Percentiles rank a stretch among this genome's conserved stretches.
Conservation (phyloP, 768 basidiomycete genomes). For the Gloeopeniophorella convolvens region DNA sequence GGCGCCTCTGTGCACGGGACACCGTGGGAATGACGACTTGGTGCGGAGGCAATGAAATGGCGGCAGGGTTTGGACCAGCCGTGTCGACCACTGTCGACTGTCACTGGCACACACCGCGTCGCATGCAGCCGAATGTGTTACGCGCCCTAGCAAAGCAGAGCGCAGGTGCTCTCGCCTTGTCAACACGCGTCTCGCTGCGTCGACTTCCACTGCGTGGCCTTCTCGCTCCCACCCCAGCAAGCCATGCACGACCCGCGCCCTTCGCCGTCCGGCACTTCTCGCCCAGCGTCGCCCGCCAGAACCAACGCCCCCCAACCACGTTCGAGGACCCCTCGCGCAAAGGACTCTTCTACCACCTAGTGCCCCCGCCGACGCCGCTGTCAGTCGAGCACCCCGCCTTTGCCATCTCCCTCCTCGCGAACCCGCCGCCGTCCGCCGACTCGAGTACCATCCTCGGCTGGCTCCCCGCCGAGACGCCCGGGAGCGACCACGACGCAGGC, state of each 20-base stretch:
- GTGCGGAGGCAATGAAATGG: too few relatives aligned
- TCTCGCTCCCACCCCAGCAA: background rate
- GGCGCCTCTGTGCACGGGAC: too few relatives aligned
- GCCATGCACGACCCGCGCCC: background rate
- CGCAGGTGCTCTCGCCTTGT: conserved; percentile 10
- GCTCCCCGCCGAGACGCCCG: conserved; percentile 20
- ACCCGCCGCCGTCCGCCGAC: conserved; percentile 11
- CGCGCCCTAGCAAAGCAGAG: conserved; percentile 22
- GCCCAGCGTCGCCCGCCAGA: background rate
- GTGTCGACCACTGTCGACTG: too few relatives aligned
- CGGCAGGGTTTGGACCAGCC: too few relatives aligned
- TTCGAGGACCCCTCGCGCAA: conserved; percentile 17
- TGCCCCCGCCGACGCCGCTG: conserved; percentile 11
- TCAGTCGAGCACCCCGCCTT: conserved; percentile 14
- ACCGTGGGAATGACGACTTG: too few relatives aligned
- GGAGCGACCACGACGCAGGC: conserved; percentile 38
- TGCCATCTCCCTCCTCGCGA: conserved; percentile 15
- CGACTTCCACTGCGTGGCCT: background rate
- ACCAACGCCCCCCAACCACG: background rate
- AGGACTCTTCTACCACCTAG: conserved; percentile 20
- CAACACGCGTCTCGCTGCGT: background rate
- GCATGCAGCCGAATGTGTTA: conserved; percentile 5
- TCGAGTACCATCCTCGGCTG: conserved; percentile 19
- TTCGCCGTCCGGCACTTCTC: background rate
- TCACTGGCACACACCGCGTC: too few relatives aligned